These are phyloP conservation scores for Celoporthe dispersa DNA, from an alignment of 2,329 filamentous ascomycete genomes.

Conservation along the genomic window DNA sequence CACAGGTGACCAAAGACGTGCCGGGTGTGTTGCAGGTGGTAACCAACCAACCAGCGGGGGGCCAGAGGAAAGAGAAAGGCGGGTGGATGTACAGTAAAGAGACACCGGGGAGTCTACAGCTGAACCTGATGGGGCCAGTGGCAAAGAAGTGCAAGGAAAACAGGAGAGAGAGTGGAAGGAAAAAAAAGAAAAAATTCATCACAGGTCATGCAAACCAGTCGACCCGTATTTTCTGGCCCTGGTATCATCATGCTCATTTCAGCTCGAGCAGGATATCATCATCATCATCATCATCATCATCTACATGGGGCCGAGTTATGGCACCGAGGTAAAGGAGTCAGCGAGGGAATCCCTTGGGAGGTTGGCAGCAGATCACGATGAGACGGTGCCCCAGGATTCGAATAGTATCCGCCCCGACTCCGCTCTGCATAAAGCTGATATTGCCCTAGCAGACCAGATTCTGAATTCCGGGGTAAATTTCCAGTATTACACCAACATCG, in stretches of 20 bases:
- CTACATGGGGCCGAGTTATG: not conserved
- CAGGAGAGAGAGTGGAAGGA: too few relatives aligned
- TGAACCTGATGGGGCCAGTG: slow-evolving; percentile 12
- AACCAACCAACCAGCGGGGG: not conserved
- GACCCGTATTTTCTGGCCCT: slow-evolving; percentile 5
- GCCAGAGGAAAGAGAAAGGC: slow-evolving; percentile 5
- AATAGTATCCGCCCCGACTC: not conserved
- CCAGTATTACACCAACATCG: not conserved
- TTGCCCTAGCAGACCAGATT: not conserved
- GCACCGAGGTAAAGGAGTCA: not conserved
- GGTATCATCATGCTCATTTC: not conserved
- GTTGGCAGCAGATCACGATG: not conserved
- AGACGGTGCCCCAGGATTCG: not conserved
- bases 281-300: not conserved
- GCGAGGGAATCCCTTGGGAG: not conserved
- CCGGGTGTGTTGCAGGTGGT: not conserved
- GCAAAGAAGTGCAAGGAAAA: slow-evolving; percentile 5
- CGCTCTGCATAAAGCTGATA: not conserved
- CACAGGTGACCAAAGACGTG: not conserved
- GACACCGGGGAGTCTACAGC: not conserved
- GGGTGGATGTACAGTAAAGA: not conserved
- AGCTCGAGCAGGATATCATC: not conserved
- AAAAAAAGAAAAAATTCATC: not conserved
- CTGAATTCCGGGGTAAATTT: slow-evolving; percentile 1
- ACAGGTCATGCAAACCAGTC: not conserved